Evolutionary conservation across 345 rosid species (phyloP).

Genomic region (Triadica sebifera): DNA sequence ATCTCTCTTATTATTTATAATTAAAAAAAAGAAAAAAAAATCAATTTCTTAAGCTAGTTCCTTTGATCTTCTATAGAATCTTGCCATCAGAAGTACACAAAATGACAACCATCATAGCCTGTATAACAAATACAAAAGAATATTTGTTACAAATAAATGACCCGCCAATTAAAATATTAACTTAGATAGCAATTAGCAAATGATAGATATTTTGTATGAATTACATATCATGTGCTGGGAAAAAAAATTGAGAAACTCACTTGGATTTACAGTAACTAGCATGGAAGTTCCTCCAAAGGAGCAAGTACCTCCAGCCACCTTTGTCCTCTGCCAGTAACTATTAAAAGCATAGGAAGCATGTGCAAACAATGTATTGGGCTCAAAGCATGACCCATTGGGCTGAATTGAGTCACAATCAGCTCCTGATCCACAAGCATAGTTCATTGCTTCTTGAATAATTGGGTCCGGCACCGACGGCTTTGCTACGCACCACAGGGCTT

Average conservation of each 20-base stretch:
- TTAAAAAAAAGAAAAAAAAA: neutral
- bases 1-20: neutral
- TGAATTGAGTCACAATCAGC: conserved; percentile 77
- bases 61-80: neutral
- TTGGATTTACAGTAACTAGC: conserved; percentile 85
- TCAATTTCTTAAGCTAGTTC: neutral
- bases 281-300: conserved; percentile 94
- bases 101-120: conserved; percentile 30
- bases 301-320: conserved; percentile 70
- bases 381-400: conserved; percentile 65
- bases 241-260: conserved; percentile 36
- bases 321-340: conserved; percentile 89
- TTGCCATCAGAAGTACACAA: conserved; percentile 12
- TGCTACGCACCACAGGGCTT: conserved; percentile 85
- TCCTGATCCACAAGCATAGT: conserved; percentile 85
- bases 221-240: no score
- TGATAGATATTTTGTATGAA: no score
- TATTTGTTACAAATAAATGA: neutral
- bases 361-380: conserved; percentile 69
- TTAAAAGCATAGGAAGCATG: conserved; percentile 94
- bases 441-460: conserved; percentile 90
- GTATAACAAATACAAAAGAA: neutral
- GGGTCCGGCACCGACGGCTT: conserved; percentile 96
- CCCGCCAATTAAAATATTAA: no score
- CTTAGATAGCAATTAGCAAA: no score